Evolutionary conservation across 805 yeast genomes (phyloP), one percentile per base, ranked within the genome.

Genomic region (Teunomyces cretensis): DNA sequence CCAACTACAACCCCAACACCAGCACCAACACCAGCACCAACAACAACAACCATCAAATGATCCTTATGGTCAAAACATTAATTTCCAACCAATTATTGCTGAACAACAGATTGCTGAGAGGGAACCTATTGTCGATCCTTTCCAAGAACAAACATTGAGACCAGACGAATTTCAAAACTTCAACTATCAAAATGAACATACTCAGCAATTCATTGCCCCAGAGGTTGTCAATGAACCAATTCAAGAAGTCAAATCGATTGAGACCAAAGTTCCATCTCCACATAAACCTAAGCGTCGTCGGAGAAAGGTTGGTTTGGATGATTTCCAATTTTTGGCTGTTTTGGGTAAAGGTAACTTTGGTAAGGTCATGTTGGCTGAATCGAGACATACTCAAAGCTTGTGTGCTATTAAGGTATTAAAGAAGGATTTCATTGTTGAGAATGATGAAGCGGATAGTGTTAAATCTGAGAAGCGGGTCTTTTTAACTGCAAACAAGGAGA

Each of bases 331-430:
- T 60, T 69, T 94, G 54, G 96, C 97, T 8, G 99, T 94, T 8
- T 76, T 94, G 47, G 99, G 99, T 57, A 94, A 91, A 64, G 99
- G 99, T 70, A 94, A 94, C 65, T 94, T 94, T 64, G 99, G 99
- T 68, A 94, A 94, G 62, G 99, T 94, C 45, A 88, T 94, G 91
- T 78, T 94, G 54, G 98, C 97, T 1, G 96, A 92, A 68, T 87
- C 96, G 12, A 84, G 92, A 61, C 86, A 84, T 49, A 83, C 92
- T 0, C 79, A 80, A 43, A 79, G 81, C 45, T 68, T 94, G 45
- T 94, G 97, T 70, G 99, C 99, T 22, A 91, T 94, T 46, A 94
- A 94, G 69, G 98, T 94, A 19, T 78, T 94, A 67, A 94, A 94
- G 77, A 94, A 94, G 67, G 97, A 92, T 57, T 90, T 89, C 65